Evolutionary conservation across 116 monocot species (phyloP).

Genomic region (Trichopus zeylanicus): DNA sequence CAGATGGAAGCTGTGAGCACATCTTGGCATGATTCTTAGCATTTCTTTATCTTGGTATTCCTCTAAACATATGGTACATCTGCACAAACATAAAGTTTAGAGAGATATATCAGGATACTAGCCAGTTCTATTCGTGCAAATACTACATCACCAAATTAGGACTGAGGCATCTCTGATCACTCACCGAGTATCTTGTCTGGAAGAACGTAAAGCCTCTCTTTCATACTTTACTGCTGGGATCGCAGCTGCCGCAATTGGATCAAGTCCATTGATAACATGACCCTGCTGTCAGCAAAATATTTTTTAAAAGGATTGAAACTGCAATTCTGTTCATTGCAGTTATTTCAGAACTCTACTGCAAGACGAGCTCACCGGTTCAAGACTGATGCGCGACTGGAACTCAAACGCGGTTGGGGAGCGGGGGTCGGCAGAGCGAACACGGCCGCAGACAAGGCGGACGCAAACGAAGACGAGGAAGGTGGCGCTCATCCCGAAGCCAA

Average conservation of each 20-base stretch:
- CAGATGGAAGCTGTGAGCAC: conserved; percentile 66
- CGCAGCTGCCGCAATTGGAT: conserved; percentile 29
- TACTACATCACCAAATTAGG: too few species aligned
- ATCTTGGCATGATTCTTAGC: conserved; percentile 63
- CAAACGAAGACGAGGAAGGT: conserved; percentile 77
- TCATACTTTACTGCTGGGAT: conserved; percentile 49
- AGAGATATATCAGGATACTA: too few species aligned
- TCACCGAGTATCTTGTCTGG: conserved; percentile 50
- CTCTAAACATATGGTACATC: conserved; percentile 69
- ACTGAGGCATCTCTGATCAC: conserved; percentile 6
- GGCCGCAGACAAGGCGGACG: conserved; percentile 57
- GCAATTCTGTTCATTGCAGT: too few species aligned
- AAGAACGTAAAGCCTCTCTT: conserved; percentile 19
- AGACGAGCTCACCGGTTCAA: conserved; percentile 16
- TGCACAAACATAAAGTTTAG: too few species aligned
- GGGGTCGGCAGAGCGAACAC: conserved; percentile 28
- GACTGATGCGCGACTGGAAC: conserved; percentile 19
- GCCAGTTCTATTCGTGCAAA: too few species aligned
- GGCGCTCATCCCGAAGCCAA: conserved; percentile 77
- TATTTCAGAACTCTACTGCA: too few species aligned
- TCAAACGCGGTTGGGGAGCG: conserved; percentile 25
- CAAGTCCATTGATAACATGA: too few species aligned
- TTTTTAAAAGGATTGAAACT: too few species aligned
- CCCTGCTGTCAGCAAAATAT: too few species aligned
- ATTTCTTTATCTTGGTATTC: conserved; percentile 82